Conservation (phyloP, 2,329 filamentous ascomycete species). For the Leptoxyphium fumago region DNA sequence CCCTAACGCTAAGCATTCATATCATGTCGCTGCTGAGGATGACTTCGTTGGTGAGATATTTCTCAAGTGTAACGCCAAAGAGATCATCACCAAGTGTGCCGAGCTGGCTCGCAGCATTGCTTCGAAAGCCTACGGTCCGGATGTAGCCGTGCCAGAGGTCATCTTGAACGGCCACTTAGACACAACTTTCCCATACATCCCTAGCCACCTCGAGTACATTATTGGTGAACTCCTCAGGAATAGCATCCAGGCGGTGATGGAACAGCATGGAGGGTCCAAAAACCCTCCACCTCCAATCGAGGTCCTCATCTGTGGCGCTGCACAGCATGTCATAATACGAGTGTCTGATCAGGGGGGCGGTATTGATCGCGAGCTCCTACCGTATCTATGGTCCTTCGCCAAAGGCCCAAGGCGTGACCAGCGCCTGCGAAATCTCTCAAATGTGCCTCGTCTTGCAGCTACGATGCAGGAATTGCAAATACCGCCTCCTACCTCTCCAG, state of each 20-base stretch:
- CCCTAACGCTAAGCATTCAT: conserved; percentile 53
- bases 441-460: conserved; percentile 81
- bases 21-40: conserved; percentile 40
- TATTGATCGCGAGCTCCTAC: conserved; percentile 68
- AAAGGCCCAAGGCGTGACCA: conserved; percentile 71
- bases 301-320: conserved; percentile 84
- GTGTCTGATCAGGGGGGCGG: conserved; percentile 93
- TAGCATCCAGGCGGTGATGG: conserved; percentile 82
- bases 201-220: conserved; percentile 93
- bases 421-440: conserved; percentile 68
- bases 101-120: conserved; percentile 61
- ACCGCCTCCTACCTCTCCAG: conserved; percentile 9
- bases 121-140: conserved; percentile 56
- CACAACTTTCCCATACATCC: conserved; percentile 89
- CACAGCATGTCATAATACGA: conserved; percentile 88
- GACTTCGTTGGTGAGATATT: conserved; percentile 96
- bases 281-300: conserved; percentile 71
- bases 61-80: conserved; percentile 76
- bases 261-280: conserved; percentile 44
- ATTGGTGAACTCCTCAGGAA: conserved; percentile 89
- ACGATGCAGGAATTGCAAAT: conserved; percentile 58
- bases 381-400: conserved; percentile 91
- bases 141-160: conserved; percentile 63
- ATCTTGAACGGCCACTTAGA: conserved; percentile 70
- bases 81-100: conserved; percentile 75